Evolutionary conservation across 2,329 filamentous ascomycete genomes (phyloP), one percentile per base, ranked within the genome.

Genomic region (Plectosphaerella cucumerina): DNA sequence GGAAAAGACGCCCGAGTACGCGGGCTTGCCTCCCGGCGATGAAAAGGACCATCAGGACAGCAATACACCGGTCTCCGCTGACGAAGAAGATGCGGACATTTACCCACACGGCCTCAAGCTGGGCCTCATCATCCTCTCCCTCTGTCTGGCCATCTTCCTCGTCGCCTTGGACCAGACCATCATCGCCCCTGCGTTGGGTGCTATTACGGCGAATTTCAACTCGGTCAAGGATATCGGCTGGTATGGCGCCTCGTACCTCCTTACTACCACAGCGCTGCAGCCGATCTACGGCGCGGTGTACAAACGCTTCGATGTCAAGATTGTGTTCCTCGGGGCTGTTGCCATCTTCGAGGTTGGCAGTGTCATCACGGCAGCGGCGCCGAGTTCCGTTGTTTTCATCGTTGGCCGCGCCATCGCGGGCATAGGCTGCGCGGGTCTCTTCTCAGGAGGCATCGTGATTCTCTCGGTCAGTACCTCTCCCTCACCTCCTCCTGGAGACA

Each of bases 151-250:
- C 50, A 65, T 77, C 51, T 77, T 78, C 60, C 68, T 78, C 37
- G 73, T 78, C 43, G 75, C 75, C 3, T 67, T 78, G 11, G 75
- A 78, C 54, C 74, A 77, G 63, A 78, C 75, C 44, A 78, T 77
- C 53, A 75, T 78, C 53, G 74, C 75, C 6, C 76, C 77, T 14
- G 77, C 77, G 1, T 68, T 80, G 17, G 75, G 75, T 18, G 73
- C 76, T 59, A 81, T 80, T 56, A 78, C 75, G 0, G 63, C 64
- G 1, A 63, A 75, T 45, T 78, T 72, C 48, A 52, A 59, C 42
- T 73, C 69, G 46, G 68, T 74, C 34, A 69, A 70, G 56, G 75
- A 78, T 50, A 76, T 78, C 54, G 74, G 78, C 53, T 84, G 74
- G 74, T 78, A 79, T 61, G 75, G 74, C 55, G 69, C 74, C 11